A percentile compares a stretch with the other conserved stretches of the same genome.
Conservation (phyloP, 805 yeast genomes). For the Sungouiozyma ichnusensis region DNA sequence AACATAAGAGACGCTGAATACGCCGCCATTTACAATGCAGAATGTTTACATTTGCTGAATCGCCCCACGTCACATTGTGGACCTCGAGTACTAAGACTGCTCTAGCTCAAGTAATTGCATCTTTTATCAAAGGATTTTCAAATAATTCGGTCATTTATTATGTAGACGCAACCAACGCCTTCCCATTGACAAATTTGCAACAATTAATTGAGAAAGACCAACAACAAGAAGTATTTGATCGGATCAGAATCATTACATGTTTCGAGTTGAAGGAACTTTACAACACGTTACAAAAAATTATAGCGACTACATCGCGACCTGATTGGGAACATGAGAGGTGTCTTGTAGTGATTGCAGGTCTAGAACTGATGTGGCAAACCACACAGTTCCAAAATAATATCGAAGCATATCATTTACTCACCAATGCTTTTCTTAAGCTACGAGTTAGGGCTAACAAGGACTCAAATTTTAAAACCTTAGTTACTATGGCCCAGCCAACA, state of each 20-base stretch:
- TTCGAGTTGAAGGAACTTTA: slow-evolving; percentile 21
- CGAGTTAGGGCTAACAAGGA: slow-evolving; percentile 12
- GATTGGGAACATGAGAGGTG: slow-evolving; percentile 1
- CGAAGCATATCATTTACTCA: slow-evolving; percentile 16
- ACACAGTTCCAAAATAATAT: slow-evolving; percentile 12
- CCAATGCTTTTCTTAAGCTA: slow-evolving; percentile 14
- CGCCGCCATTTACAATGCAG: no score
- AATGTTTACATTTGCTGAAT: not conserved
- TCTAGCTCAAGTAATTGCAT: not conserved
- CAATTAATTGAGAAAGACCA: slow-evolving; percentile 8
- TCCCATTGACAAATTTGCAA: slow-evolving; percentile 22
- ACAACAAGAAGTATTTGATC: slow-evolving; percentile 15
- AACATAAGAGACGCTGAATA: no score
- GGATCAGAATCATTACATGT: slow-evolving; percentile 19
- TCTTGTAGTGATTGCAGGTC: slow-evolving; percentile 14
- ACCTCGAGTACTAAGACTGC: not conserved
- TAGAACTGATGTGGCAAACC: slow-evolving; percentile 23
- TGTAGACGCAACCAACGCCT: slow-evolving; percentile 24
- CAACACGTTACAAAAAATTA: slow-evolving; percentile 7
- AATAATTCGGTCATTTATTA: slow-evolving; percentile 12
- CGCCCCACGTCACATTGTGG: not conserved
- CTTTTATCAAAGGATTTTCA: not conserved
- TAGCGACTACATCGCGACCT: not conserved
- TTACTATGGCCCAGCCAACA: not conserved
- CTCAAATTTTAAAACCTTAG: not conserved